A percentile compares a stretch with the other conserved stretches of the same genome.
Evolutionary conservation across 768 basidiomycete species (phyloP).

Genomic region (Pulveroboletus frians): DNA sequence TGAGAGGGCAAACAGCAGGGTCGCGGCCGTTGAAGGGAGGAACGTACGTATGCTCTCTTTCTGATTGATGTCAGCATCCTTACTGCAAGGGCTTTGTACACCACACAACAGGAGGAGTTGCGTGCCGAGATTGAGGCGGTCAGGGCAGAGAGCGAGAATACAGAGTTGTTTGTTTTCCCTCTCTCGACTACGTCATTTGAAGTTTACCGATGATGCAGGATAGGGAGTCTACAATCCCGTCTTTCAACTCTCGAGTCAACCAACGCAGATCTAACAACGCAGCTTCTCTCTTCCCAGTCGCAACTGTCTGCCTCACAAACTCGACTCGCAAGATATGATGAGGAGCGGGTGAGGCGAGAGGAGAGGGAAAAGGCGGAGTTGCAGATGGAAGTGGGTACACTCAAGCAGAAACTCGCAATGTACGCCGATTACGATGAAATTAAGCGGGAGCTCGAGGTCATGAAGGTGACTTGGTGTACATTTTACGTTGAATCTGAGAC

Average conservation of each 20-base stretch:
- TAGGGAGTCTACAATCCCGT: constrained; percentile 54
- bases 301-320: constrained; percentile 15
- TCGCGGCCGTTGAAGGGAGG: constrained; percentile 86
- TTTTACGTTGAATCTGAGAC: neutral
- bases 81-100: neutral
- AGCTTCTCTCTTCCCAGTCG: constrained; percentile 14
- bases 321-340: constrained; percentile 16
- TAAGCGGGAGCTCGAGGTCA: constrained; percentile 95
- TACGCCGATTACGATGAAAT: constrained; percentile 93
- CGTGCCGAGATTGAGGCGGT: constrained; percentile 92
- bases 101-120: constrained; percentile 67
- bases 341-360: constrained; percentile 14
- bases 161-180: constrained; percentile 51
- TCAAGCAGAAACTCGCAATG: constrained; percentile 64
- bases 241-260: constrained; percentile 70
- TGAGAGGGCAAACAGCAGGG: constrained; percentile 90
- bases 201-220: constrained; percentile 10
- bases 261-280: constrained; percentile 14
- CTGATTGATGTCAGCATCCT: neutral
- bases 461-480: constrained; percentile 64
- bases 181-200: neutral
- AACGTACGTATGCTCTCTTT: constrained; percentile 52
- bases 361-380: constrained; percentile 28
- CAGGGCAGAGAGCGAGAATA: constrained; percentile 69
- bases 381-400: constrained; percentile 60